Evolutionary conservation across 2,329 filamentous ascomycete genomes (phyloP).

Genomic region (Elsinoe necatrix): DNA sequence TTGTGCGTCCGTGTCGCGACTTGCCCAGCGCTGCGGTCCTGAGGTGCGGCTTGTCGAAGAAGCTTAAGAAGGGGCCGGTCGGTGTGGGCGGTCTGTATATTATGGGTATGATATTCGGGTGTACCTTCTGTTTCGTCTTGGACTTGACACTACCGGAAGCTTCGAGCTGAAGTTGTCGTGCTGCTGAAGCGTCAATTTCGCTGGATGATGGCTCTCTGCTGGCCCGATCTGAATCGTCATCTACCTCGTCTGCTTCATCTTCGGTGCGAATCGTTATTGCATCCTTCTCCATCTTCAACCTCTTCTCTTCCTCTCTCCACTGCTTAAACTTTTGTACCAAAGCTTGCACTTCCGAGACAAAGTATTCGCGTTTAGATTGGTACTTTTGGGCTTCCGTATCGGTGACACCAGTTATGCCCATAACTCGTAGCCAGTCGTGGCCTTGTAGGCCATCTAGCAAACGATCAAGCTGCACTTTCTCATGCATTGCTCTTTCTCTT

Average conservation of each 20-base stretch:
- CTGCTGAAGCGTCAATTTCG: constrained; percentile 62
- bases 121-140: constrained; percentile 19
- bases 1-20: constrained; percentile 59
- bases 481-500: constrained; percentile 56
- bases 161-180: constrained; percentile 68
- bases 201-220: constrained; percentile 52
- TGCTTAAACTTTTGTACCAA: constrained; percentile 79
- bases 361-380: constrained; percentile 75
- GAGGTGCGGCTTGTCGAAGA: constrained; percentile 72
- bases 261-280: constrained; percentile 46
- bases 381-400: constrained; percentile 80
- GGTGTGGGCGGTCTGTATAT: constrained; percentile 27
- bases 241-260: constrained; percentile 39
- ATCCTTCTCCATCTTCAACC: constrained; percentile 67
- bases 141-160: constrained; percentile 15
- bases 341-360: constrained; percentile 71
- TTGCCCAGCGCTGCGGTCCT: constrained; percentile 71
- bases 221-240: constrained; percentile 33
- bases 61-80: constrained; percentile 67
- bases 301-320: constrained; percentile 87
- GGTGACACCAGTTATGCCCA: constrained; percentile 79
- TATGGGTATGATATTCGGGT: constrained; percentile 25
- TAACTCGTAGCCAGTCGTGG: constrained; percentile 83
- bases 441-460: constrained; percentile 75
- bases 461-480: constrained; percentile 57